Base-by-base conservation (phyloP, 2,329 filamentous ascomycete species). In the Sporothrix brunneoviolacea region DNA sequence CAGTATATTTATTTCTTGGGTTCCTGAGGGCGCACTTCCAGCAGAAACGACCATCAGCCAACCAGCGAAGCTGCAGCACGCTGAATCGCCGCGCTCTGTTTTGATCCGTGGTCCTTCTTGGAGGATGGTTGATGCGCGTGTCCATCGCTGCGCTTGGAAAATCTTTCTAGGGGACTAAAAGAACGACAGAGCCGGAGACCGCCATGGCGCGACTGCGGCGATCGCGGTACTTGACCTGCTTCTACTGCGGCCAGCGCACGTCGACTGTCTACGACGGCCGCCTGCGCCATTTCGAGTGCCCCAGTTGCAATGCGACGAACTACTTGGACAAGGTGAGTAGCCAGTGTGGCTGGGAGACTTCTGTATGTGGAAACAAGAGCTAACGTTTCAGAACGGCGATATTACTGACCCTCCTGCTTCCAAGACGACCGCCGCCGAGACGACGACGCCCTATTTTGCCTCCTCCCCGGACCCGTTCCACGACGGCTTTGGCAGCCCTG, bases 401-500 rank as follows among this genome's bases (percentile, higher is more conserved):
- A 93, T 97, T 57, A 86, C 88, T 50, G 91, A 98, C 66, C 88
- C 91, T 22, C 90, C 88, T 3, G 74, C 83, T 21, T 69, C 76
- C 18, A 79, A 79, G 52, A 77, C 74, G n/a, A 68, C 70, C 42
- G 65, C 66, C 52, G 70, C 60, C 57, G 67, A 54, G 65, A 70
- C 60, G 64, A 70, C 49, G 63, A 68, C 54, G 62, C 65, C 35
- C n/a, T 67, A 69, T 51, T 83, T 73, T 64, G 76, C 72, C 47
- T 69, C 72, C 47, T 60, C 70, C 41, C 68, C 69, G 55, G 58
- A 71, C 53, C 58, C 63, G 13, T 60, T 65, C 51, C 67, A 33
- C 19, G 51, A 41, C n/a, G n/a, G 33, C 27, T 21, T 50, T 18
- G 35, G 40, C 27, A 45, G 37, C 56, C 61, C 60, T 62, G 68